Evolutionary conservation across 169 alveolate genomes (phyloP).

Genomic region (Plasmodium sp.): DNA sequence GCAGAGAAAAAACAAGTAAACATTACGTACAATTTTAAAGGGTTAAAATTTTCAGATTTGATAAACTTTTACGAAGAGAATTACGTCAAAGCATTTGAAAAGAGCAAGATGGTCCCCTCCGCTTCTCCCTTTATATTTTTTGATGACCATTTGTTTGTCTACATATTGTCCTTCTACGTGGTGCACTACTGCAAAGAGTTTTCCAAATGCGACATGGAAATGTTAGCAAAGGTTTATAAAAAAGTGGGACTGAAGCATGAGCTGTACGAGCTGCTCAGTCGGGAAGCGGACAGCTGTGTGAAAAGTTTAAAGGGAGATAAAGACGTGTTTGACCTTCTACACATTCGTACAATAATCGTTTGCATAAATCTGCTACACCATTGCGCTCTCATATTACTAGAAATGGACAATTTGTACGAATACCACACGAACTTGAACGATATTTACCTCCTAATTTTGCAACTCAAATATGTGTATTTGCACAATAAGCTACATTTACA

Average conservation of each 20-base stretch:
- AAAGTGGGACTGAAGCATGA: constrained; percentile 51
- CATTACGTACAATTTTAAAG: constrained; percentile 26
- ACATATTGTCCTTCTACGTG: constrained; percentile 20
- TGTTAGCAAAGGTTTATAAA: constrained; percentile 19
- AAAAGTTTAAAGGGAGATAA: constrained; percentile 4
- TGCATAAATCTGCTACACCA: constrained; percentile 54
- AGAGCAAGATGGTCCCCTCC: background rate
- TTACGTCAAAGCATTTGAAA: constrained; percentile 8
- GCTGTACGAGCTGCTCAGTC: constrained; percentile 15
- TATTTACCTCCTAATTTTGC: constrained; percentile 54
- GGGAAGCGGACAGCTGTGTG: background rate
- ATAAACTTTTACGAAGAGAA: constrained; percentile 22
- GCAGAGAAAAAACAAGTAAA: constrained; percentile 21
- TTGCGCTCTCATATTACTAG: constrained; percentile 46
- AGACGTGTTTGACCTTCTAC: constrained; percentile 12
- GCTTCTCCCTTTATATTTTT: constrained; percentile 8
- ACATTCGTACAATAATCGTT: constrained; percentile 13
- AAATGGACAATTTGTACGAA: constrained; percentile 9
- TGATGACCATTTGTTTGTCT: constrained; percentile 35
- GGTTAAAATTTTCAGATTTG: constrained; percentile 22
- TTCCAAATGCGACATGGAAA: constrained; percentile 13
- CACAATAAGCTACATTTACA: constrained; percentile 31
- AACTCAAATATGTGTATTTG: constrained; percentile 39
- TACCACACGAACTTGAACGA: constrained; percentile 13
- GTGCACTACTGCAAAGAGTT: constrained; percentile 18